A percentile compares a stretch with the other conserved stretches of the same genome.
phyloP scores from a whole-genome alignment of 108 stramenopile species.

The Phaeodactylum tricornutum region DNA sequence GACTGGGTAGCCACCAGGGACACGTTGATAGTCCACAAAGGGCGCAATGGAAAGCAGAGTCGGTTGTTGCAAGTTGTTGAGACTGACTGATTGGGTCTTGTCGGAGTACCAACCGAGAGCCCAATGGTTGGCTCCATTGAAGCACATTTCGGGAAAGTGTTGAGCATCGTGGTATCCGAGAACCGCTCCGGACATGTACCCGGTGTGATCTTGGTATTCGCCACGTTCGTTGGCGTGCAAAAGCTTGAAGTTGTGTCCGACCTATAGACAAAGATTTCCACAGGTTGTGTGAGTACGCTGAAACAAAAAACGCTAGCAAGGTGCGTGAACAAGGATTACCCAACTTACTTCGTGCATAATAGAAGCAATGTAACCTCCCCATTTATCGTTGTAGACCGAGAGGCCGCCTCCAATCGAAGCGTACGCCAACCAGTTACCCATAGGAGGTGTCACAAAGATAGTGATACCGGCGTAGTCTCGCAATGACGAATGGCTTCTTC shows the following conservation, averaged over 20 bases:
- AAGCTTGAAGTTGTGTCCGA: constrained; percentile 4
- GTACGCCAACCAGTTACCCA: background rate
- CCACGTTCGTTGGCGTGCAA: constrained; percentile 4
- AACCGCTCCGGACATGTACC: constrained; percentile 2
- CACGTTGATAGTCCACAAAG: too few relatives aligned
- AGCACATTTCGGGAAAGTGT: constrained; percentile 2
- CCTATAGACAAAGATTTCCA: background rate
- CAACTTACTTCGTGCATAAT: constrained; percentile 2
- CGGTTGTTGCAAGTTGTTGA: too few relatives aligned
- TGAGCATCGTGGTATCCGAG: constrained; percentile 1
- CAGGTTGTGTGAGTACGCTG: too few relatives aligned
- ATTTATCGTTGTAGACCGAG: background rate
- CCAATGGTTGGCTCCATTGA: constrained; percentile 5
- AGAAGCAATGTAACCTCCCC: background rate
- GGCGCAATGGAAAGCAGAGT: too few relatives aligned
- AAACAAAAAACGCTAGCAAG: background rate
- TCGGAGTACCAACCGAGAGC: constrained; percentile 2
- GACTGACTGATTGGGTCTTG: too few relatives aligned
- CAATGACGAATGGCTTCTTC: background rate
- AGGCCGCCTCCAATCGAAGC: background rate
- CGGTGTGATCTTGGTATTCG: constrained; percentile 3
- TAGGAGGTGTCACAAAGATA: background rate
- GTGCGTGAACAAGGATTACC: background rate
- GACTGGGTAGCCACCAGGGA: too few relatives aligned
- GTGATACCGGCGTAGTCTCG: background rate